Percentiles rank a stretch among this genome's conserved stretches.
Evolutionary conservation across 176 grass and related monocot species (phyloP).

Genomic region (Cenchrus americanus): DNA sequence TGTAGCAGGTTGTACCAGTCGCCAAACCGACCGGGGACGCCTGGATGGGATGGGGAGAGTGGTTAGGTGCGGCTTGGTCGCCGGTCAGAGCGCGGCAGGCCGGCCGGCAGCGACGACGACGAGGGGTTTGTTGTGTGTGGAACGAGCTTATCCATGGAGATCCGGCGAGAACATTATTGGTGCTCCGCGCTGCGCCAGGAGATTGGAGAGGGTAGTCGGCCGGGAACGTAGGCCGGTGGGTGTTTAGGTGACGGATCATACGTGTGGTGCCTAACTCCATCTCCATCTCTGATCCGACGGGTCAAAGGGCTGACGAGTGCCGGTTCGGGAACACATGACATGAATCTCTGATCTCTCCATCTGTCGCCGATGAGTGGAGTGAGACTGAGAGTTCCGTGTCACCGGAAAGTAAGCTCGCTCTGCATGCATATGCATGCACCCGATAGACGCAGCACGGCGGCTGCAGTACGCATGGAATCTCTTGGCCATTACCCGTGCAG

Average conservation of each 20-base stretch:
- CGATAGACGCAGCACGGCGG: not conserved
- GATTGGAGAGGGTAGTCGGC: not conserved
- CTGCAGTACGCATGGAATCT: not conserved
- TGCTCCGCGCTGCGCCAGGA: too few relatives aligned
- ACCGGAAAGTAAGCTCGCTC: not conserved
- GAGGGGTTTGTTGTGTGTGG: not conserved
- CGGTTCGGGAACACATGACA: not conserved
- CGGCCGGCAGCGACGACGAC: too few relatives aligned
- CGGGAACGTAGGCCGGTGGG: not conserved
- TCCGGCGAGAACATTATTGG: too few relatives aligned
- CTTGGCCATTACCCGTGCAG: not conserved
- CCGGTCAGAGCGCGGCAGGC: not conserved
- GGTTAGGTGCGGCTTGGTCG: constrained; percentile 19
- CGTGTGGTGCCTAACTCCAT: not conserved
- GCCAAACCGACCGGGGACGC: not conserved
- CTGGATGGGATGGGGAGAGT: not conserved
- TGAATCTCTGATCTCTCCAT: too few relatives aligned
- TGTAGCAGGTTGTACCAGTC: not conserved
- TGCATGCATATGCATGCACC: not conserved
- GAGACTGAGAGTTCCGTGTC: too few relatives aligned
- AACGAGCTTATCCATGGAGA: not conserved
- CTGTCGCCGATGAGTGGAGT: too few relatives aligned
- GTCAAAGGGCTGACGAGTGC: not conserved
- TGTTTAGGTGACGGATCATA: not conserved
- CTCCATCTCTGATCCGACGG: not conserved